phyloP scores from a whole-genome alignment of 177 flowering plant genomes.

The Telopea speciosissima region DNA sequence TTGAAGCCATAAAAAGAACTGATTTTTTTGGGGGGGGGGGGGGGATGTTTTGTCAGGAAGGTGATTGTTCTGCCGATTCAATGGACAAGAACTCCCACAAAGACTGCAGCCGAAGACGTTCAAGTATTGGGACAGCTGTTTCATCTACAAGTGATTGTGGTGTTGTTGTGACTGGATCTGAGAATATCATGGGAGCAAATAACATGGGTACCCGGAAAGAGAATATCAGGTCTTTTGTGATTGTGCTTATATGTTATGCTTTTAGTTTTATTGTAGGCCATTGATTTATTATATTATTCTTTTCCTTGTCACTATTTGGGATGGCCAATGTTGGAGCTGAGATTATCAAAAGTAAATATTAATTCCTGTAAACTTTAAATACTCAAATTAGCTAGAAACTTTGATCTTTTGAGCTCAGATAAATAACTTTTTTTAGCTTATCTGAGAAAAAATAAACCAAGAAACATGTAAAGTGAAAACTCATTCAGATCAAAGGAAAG shows the following conservation, averaged over 20 bases:
- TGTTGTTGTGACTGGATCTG: background rate
- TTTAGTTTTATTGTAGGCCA: background rate
- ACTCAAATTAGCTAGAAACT: no score
- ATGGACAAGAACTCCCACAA: conserved; percentile 1
- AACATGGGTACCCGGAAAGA: background rate
- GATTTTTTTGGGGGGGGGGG: background rate
- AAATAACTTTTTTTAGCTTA: no score
- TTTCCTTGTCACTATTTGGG: background rate
- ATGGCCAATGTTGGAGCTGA: no score
- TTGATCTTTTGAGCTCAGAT: no score
- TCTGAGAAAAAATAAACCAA: no score
- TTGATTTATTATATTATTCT: background rate
- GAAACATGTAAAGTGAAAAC: no score
- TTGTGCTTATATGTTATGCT: background rate
- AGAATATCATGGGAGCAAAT: background rate
- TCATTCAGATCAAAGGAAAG: no score
- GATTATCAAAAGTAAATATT: no score
- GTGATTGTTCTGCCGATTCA: background rate
- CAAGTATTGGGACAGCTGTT: background rate
- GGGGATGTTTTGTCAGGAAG: background rate
- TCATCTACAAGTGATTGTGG: conserved; percentile 7
- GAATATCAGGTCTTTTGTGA: conserved; percentile 3
- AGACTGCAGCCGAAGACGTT: background rate
- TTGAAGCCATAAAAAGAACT: background rate
- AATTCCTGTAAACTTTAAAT: no score